Percentiles rank a stretch among this genome's conserved stretches.
phyloP scores from a whole-genome alignment of 75 land plant genomes.

The Isoetes taiwanensis region DNA sequence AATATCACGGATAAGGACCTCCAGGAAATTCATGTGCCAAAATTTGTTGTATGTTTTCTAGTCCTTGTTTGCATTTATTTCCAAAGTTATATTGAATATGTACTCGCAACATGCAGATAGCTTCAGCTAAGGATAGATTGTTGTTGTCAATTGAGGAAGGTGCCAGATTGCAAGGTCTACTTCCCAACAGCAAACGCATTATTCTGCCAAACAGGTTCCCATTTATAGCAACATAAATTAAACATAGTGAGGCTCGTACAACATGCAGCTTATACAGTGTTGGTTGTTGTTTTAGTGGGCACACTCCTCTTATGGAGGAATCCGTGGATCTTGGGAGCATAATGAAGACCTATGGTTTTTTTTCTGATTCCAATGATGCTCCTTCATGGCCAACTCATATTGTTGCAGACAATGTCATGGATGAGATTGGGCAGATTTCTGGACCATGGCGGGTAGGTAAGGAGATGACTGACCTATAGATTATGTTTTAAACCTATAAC shows the following conservation, averaged over 20 bases:
- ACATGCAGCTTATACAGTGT: no score
- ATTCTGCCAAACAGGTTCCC: constrained; percentile 30
- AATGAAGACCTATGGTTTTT: constrained; percentile 19
- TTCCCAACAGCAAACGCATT: constrained; percentile 26
- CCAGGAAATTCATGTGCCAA: constrained; percentile 14
- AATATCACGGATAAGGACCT: constrained; percentile 19
- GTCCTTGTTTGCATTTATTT: not conserved
- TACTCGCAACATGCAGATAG: constrained; percentile 2
- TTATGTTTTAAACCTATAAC: no score
- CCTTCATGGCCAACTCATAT: not conserved
- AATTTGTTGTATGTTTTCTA: constrained; percentile 19
- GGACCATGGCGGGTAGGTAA: constrained; percentile 33
- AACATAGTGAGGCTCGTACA: no score
- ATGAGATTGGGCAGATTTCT: constrained; percentile 24
- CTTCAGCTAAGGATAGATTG: constrained; percentile 25
- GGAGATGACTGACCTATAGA: no score
- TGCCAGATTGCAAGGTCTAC: constrained; percentile 17
- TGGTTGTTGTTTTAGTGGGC: constrained; percentile 19
- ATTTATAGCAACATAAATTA: no score
- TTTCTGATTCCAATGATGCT: no score
- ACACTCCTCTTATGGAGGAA: constrained; percentile 27
- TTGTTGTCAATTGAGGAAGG: constrained; percentile 21
- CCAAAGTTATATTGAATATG: not conserved
- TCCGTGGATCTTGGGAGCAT: constrained; percentile 16
- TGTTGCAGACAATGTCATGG: constrained; percentile 17